A percentile compares a stretch with the other conserved stretches of the same genome.
These are phyloP conservation scores for Nigrospora oryzae DNA, from an alignment of 2,329 filamentous ascomycete species.

Conservation along the genomic window DNA sequence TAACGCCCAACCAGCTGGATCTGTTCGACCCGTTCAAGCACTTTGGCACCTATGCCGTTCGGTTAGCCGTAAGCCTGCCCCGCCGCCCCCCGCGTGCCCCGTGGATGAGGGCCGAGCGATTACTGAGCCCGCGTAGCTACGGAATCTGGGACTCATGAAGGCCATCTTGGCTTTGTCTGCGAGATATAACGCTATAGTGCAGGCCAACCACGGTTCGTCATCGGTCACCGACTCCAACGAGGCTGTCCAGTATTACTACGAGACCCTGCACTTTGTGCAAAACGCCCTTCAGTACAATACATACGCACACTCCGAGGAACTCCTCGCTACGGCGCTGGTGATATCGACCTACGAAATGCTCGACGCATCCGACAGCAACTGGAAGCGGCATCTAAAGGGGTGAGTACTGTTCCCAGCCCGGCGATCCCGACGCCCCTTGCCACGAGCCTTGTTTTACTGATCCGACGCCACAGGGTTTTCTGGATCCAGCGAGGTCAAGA, in stretches of 20 bases:
- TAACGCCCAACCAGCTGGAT: slow-evolving; percentile 12
- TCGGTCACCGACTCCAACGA: slow-evolving; percentile 19
- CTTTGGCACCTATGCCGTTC: slow-evolving; percentile 23
- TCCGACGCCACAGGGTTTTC: slow-evolving; percentile 31
- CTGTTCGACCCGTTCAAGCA: slow-evolving; percentile 22
- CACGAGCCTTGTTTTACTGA: too few relatives aligned
- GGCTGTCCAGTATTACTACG: slow-evolving; percentile 49
- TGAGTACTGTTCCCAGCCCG: too few relatives aligned
- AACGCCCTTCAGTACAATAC: slow-evolving; percentile 48
- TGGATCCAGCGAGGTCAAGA: slow-evolving; percentile 57
- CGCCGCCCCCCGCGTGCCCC: too few relatives aligned
- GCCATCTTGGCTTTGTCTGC: slow-evolving; percentile 47
- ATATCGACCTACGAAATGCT: slow-evolving; percentile 61
- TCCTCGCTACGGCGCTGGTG: slow-evolving; percentile 54
- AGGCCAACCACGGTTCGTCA: slow-evolving; percentile 1
- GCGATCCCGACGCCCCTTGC: too few relatives aligned
- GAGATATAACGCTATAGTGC: slow-evolving; percentile 27
- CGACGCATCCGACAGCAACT: slow-evolving; percentile 43
- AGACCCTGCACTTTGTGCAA: slow-evolving; percentile 53
- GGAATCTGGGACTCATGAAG: slow-evolving; percentile 48
- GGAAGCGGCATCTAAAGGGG: slow-evolving; percentile 55
- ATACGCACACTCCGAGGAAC: slow-evolving; percentile 48
- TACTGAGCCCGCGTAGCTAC: slow-evolving; percentile 16
- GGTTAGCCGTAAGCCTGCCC: slow-evolving; percentile 16
- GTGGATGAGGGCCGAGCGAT: too few relatives aligned